Evolutionary conservation across 768 basidiomycete species (phyloP).

Genomic region (Serendipita sp.): DNA sequence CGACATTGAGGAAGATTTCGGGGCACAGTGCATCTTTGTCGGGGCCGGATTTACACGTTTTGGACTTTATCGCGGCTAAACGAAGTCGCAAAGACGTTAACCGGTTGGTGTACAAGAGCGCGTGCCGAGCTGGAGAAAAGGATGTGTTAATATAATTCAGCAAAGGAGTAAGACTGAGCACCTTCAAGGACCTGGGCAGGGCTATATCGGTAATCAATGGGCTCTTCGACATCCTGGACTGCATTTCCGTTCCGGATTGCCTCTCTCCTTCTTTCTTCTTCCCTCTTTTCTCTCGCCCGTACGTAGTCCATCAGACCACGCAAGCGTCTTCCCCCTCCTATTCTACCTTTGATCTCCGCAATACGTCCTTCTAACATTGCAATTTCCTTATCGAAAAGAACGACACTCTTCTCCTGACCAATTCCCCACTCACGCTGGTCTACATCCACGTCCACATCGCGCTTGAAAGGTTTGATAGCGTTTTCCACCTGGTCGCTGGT

Average conservation of each 20-base stretch:
- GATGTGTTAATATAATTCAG: neutral
- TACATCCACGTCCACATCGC: conserved; percentile 82
- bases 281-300: conserved; percentile 59
- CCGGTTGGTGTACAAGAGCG: conserved; percentile 73
- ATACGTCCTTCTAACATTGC: conserved; percentile 72
- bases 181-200: conserved; percentile 86
- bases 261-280: conserved; percentile 41
- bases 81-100: conserved; percentile 72
- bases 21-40: conserved; percentile 84
- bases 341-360: conserved; percentile 68
- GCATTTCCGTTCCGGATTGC: conserved; percentile 16
- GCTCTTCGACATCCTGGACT: conserved; percentile 21
- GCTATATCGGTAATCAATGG: conserved; percentile 63
- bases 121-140: conserved; percentile 57
- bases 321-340: conserved; percentile 74
- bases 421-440: conserved; percentile 70
- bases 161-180: conserved; percentile 21
- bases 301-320: conserved; percentile 66
- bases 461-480: conserved; percentile 98
- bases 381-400: conserved; percentile 72
- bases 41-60: conserved; percentile 75
- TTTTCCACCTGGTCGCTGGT: conserved; percentile 99
- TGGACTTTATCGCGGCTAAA: conserved; percentile 69
- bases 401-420: conserved; percentile 58
- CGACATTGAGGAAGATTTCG: conserved; percentile 90